Evolutionary conservation across 441 rosid species (phyloP).

Genomic region (Viola pubescens): DNA sequence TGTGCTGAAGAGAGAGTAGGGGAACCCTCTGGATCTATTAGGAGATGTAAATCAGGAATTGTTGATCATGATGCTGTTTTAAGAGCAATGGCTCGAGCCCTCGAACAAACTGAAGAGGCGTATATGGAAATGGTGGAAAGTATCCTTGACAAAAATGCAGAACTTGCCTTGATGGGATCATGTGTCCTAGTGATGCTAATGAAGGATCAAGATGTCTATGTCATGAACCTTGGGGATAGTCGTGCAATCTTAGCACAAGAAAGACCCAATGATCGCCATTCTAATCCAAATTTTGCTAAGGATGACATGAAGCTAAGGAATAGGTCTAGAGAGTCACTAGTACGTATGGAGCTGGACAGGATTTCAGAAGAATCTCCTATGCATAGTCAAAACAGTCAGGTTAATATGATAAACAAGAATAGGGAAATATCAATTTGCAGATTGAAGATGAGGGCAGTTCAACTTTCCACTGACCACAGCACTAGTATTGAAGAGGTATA

Average conservation of each 20-base stretch:
- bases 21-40: slow-evolving; percentile 56
- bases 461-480: slow-evolving; percentile 92
- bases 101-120: slow-evolving; percentile 65
- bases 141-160: slow-evolving; percentile 72
- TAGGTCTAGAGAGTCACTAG: slow-evolving; percentile 74
- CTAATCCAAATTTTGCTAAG: slow-evolving; percentile 46
- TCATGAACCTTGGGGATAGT: slow-evolving; percentile 95
- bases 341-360: slow-evolving; percentile 87
- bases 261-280: slow-evolving; percentile 69
- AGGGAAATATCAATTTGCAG: slow-evolving; percentile 79
- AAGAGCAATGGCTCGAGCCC: slow-evolving; percentile 76
- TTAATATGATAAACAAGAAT: slow-evolving; percentile 66
- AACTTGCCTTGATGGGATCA: slow-evolving; percentile 94
- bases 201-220: slow-evolving; percentile 95
- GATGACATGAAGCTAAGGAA: slow-evolving; percentile 64
- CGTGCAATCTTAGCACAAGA: slow-evolving; percentile 86
- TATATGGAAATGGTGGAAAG: slow-evolving; percentile 93
- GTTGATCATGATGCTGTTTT: slow-evolving; percentile 74
- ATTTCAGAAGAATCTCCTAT: slow-evolving; percentile 96
- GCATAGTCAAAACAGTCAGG: slow-evolving; percentile 66
- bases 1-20: slow-evolving; percentile 52
- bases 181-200: slow-evolving; percentile 90
- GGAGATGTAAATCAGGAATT: slow-evolving; percentile 76
- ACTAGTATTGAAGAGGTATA: slow-evolving; percentile 76
- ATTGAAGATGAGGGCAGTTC: slow-evolving; percentile 91